phyloP scores from a whole-genome alignment of 2,329 filamentous ascomycete species.

The Botrytis porri region DNA sequence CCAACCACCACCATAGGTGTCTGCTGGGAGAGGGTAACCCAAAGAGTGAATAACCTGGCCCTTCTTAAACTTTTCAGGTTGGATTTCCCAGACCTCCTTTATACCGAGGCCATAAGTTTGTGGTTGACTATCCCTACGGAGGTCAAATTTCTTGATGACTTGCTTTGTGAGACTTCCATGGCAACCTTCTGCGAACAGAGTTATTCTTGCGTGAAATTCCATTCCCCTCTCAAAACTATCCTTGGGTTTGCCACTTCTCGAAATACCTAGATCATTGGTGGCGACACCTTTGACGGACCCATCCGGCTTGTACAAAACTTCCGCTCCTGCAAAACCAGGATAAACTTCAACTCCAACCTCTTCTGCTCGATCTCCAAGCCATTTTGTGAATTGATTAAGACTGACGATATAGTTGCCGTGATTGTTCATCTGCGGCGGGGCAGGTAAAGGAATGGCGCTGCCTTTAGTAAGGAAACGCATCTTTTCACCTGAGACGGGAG shows the following conservation, averaged over 20 bases:
- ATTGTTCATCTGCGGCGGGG: constrained; percentile 97
- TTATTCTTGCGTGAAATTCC: constrained; percentile 94
- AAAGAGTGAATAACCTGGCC: constrained; percentile 85
- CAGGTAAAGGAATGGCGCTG: constrained; percentile 73
- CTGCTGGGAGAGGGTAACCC: constrained; percentile 83
- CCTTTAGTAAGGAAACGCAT: constrained; percentile 94
- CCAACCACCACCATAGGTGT: constrained; percentile 97
- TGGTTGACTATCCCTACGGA: constrained; percentile 82
- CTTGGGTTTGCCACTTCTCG: constrained; percentile 78
- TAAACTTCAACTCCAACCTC: constrained; percentile 95
- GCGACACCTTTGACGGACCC: constrained; percentile 91
- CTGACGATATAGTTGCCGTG: constrained; percentile 97
- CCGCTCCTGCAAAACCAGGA: constrained; percentile 89
- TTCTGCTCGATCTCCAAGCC: constrained; percentile 94
- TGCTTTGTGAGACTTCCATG: constrained; percentile 95
- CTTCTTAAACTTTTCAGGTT: constrained; percentile 86
- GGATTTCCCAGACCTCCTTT: constrained; percentile 97
- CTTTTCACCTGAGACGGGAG: constrained; percentile 76
- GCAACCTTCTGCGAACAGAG: constrained; percentile 90
- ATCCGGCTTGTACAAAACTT: constrained; percentile 82
- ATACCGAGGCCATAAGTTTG: constrained; percentile 94
- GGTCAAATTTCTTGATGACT: constrained; percentile 88
- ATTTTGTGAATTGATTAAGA: constrained; percentile 90
- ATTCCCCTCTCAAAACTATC: constrained; percentile 93
- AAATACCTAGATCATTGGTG: constrained; percentile 90